These are phyloP conservation scores for Solanum piurae DNA, from an alignment of 257 asterid genomes.

Conservation along the genomic window DNA sequence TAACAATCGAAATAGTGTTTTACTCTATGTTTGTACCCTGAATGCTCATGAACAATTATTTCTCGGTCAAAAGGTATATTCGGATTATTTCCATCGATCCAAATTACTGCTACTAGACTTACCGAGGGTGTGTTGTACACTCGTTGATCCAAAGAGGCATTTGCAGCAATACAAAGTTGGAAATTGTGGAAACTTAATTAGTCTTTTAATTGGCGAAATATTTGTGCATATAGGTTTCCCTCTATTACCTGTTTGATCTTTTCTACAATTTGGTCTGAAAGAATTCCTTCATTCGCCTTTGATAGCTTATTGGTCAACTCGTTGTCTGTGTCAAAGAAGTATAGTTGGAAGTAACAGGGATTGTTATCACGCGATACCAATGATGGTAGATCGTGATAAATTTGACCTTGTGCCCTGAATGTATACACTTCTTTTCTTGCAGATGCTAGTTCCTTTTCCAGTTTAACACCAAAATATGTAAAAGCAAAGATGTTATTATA, in stretches of 20 bases:
- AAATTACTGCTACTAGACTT: too few species aligned
- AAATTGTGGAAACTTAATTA: background rate
- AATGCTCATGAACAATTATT: too few species aligned
- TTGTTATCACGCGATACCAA: too few species aligned
- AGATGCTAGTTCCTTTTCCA: background rate
- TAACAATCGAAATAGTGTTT: too few species aligned
- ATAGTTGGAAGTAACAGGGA: background rate
- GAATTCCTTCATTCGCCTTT: background rate
- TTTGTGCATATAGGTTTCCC: background rate
- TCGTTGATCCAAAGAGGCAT: background rate
- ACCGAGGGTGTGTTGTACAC: too few species aligned
- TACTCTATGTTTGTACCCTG: too few species aligned
- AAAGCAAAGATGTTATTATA: background rate
- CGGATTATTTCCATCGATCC: too few species aligned
- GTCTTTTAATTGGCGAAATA: background rate
- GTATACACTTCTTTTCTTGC: background rate
- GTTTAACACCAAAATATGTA: background rate
- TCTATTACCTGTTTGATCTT: background rate
- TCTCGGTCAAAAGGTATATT: too few species aligned
- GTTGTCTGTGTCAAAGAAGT: background rate
- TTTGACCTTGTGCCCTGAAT: background rate
- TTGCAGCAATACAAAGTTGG: background rate
- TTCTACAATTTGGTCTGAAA: background rate
- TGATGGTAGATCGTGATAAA: background rate
- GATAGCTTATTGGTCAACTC: background rate